A percentile compares a stretch with the other conserved stretches of the same genome.
phyloP scores from a whole-genome alignment of 129 eudicot species.

The Helianthus annuus region HanXRQr2.0-SUNRISE NC_035443.2:139995585-139996084 shows the following conservation, averaged over 20 bases:
- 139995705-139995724: too few relatives aligned
- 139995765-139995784: too few relatives aligned
- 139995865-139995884: not conserved
- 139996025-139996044: constrained; percentile 71
- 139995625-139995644: too few relatives aligned
- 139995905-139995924: constrained; percentile 18
- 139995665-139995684: too few relatives aligned
- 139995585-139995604: not conserved
- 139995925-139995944: not conserved
- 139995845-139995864: not conserved
- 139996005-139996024: constrained; percentile 75
- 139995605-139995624: too few relatives aligned
- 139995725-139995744: too few relatives aligned
- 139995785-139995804: too few relatives aligned
- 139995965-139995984: constrained; percentile 28
- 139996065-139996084: constrained; percentile 90
- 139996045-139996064: constrained; percentile 82
- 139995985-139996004: constrained; percentile 83
- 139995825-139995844: not conserved
- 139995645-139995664: too few relatives aligned
- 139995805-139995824: not conserved
- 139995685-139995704: too few relatives aligned
- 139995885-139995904: not conserved
- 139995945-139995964: not conserved
- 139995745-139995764: too few relatives aligned